Percentiles rank a stretch among this genome's conserved stretches.
Evolutionary conservation across 73 alveolate species (phyloP).

Genomic region (Uronychia binucleata): DNA sequence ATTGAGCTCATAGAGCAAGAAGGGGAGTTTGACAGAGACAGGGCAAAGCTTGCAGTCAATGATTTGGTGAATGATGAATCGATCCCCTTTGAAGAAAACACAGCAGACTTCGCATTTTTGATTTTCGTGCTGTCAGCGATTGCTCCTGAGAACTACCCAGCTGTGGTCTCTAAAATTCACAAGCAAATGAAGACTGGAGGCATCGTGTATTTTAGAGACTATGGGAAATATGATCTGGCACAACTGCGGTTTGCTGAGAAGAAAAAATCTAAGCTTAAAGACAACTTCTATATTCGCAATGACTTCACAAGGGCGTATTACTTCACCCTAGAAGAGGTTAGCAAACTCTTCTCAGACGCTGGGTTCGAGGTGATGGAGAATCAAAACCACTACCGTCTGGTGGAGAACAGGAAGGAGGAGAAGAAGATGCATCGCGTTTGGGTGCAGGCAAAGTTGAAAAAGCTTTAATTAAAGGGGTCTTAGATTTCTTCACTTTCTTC

Average conservation of each 20-base stretch:
- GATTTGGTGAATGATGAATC: conserved; percentile 70
- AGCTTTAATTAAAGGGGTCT: not conserved
- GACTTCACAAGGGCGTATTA: conserved; percentile 93
- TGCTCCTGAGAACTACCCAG: conserved; percentile 81
- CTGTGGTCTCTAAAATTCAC: conserved; percentile 58
- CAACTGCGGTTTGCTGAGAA: conserved; percentile 86
- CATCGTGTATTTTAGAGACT: conserved; percentile 94
- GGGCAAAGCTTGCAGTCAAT: conserved; percentile 63
- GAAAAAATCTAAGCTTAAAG: conserved; percentile 82
- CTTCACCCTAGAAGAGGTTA: conserved; percentile 82
- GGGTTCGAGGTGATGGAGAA: conserved; percentile 83
- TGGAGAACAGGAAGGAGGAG: conserved; percentile 92
- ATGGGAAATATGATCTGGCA: conserved; percentile 95
- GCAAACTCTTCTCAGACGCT: conserved; percentile 71
- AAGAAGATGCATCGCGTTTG: conserved; percentile 88
- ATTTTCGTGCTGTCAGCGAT: conserved; percentile 91
- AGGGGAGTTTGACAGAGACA: conserved; percentile 65
- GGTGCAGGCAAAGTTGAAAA: conserved; percentile 75
- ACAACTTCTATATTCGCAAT: conserved; percentile 87
- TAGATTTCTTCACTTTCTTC: not conserved
- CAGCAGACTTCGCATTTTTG: conserved; percentile 80
- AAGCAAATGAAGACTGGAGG: conserved; percentile 86
- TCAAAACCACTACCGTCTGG: conserved; percentile 86
- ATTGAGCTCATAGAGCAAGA: conserved; percentile 72
- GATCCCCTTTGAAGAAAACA: conserved; percentile 42